These are phyloP conservation scores for Spinacia oleracea DNA, from an alignment of 179 eudicot genomes.

Conservation along the genomic window DNA sequence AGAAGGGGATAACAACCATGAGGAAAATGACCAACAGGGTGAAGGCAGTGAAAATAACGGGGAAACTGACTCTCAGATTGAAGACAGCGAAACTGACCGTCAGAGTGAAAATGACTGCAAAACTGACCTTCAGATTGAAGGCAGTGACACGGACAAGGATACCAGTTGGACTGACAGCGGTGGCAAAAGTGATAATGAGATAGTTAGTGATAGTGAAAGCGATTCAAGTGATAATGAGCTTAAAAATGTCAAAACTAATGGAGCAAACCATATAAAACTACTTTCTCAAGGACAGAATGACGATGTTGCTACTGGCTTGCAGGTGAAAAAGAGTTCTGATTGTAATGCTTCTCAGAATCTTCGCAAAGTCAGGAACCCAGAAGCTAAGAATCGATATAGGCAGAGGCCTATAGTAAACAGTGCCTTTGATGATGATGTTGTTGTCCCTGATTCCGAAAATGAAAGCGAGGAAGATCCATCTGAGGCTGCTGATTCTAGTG, in stretches of 20 bases:
- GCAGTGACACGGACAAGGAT: conserved; percentile 20
- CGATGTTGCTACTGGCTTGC: not conserved
- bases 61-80: conserved; percentile 26
- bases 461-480: no score
- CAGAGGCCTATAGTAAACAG: conserved; percentile 68
- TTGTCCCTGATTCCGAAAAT: conserved; percentile 58
- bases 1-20: conserved; percentile 24
- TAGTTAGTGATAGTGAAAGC: conserved; percentile 16
- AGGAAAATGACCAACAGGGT: conserved; percentile 29
- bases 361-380: conserved; percentile 35
- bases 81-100: conserved; percentile 1
- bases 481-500: no score
- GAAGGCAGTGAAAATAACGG: conserved; percentile 28
- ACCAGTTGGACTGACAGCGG: not conserved
- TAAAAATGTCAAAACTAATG: conserved; percentile 21
- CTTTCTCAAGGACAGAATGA: conserved; percentile 22
- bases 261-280: conserved; percentile 18
- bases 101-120: not conserved
- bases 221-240: conserved; percentile 32
- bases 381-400: conserved; percentile 57
- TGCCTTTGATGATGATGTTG: conserved; percentile 44
- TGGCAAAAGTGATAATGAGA: conserved; percentile 25
- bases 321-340: conserved; percentile 42
- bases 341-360: conserved; percentile 27
- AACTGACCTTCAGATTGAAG: conserved; percentile 5